Evolutionary conservation across 1,284 basidiomycete species (phyloP).

Genomic region (Vanrija pseudolonga): DNA sequence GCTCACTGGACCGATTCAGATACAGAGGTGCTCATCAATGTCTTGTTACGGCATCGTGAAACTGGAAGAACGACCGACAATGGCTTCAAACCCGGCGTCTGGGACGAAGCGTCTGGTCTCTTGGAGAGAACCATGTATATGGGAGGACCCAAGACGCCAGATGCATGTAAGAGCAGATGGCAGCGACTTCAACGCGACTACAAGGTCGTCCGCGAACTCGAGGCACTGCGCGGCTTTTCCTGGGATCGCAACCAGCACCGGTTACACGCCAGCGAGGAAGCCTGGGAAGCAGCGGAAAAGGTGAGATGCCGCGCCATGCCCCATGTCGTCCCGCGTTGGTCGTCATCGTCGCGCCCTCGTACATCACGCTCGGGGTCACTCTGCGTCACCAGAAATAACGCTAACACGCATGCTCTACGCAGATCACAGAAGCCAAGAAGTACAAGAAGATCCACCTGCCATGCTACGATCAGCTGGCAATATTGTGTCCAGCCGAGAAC

Average conservation of each 20-base stretch:
- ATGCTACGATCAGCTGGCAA: conserved; percentile 29
- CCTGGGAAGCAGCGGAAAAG: conserved; percentile 34
- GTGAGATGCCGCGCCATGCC: conserved; percentile 2
- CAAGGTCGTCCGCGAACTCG: conserved; percentile 33
- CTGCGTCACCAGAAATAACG: too few relatives aligned
- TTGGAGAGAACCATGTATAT: conserved; percentile 25
- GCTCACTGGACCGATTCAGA: conserved; percentile 42
- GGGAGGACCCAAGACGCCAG: conserved; percentile 43
- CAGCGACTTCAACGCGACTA: conserved; percentile 43
- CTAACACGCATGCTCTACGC: not conserved
- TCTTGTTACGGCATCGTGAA: conserved; percentile 32
- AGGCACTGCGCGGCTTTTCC: conserved; percentile 26
- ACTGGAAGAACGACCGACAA: conserved; percentile 39
- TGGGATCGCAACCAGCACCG: conserved; percentile 29
- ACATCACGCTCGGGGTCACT: too few relatives aligned
- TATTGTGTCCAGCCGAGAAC: conserved; percentile 26
- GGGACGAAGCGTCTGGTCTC: conserved; percentile 30
- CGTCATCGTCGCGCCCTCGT: not conserved
- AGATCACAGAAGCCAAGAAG: conserved; percentile 28
- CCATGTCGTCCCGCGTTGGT: not conserved
- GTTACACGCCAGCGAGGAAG: conserved; percentile 25
- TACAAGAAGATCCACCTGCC: conserved; percentile 38
- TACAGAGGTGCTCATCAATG: conserved; percentile 29
- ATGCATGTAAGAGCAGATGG: conserved; percentile 45
- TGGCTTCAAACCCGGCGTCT: conserved; percentile 44